Base-by-base conservation (phyloP, 768 basidiomycete genomes). In the Russula emetica region DNA sequence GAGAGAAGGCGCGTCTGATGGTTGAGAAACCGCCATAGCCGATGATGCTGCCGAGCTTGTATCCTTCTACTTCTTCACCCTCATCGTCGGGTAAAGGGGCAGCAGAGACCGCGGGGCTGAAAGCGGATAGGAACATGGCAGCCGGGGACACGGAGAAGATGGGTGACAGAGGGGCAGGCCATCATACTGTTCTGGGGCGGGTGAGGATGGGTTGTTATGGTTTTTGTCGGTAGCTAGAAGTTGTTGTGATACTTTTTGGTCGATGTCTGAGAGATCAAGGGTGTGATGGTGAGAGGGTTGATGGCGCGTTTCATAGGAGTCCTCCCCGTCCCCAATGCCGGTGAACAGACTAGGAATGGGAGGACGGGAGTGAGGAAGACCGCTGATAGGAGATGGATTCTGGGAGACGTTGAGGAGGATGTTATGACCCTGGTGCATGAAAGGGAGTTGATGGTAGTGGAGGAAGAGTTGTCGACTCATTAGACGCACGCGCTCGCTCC, bases 21-120 rank as follows among this genome's bases (percentile, higher is more conserved):
- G 84, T 85, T 16, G 92, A 92, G 72, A 92, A 92, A 8, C 85
- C 88, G 10, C 94, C 94, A 64, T 83, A 79, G 28, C 90, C 94
- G 14, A 96, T 82, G 67, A 88, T 78, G 34, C 80, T 79, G 18
- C 91, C 94, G 0, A 97, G 80, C 8, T 80, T 83, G 71, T 93
- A 95, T 11, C 87, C 86, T 0, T 83, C 80, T 13, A 94, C 79
- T 26, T 76, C 70, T 58, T 87, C 78, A 3, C 90, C 90, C 69
- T 88, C 87, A 20, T 81, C 82, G 68, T 92, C 89, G 6, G 83
- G 82, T 7, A 78, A 74, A 6, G 72, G 72, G 1, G 76, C 66
- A 3, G 74, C 61, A 1, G 77, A 71, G 0, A 70, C 65, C 0
- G 78, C 70, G 2, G 81, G 78, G 24, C 78, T 80, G 74, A 89